Conservation (phyloP, 2,329 filamentous ascomycete species). For the Cladosporium sp. region DNA sequence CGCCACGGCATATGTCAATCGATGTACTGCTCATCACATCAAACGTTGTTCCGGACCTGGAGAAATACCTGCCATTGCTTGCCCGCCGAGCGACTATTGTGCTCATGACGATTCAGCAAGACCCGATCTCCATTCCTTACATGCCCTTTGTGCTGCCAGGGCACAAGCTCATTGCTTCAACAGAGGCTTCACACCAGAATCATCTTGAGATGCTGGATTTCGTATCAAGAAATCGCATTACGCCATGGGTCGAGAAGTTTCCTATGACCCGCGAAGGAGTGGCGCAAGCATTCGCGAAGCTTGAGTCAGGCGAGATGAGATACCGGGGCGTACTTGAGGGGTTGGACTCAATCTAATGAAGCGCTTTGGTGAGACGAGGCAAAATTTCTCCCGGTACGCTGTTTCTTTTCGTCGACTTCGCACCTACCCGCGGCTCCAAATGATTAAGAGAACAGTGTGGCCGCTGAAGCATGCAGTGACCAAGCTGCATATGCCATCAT, state of each 20-base stretch:
- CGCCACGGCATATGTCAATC: constrained; percentile 19
- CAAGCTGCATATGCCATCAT: too few relatives aligned
- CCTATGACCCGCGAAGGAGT: constrained; percentile 39
- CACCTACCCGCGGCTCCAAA: too few relatives aligned
- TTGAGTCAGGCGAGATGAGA: constrained; percentile 42
- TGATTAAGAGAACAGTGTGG: too few relatives aligned
- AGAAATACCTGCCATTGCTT: constrained; percentile 25
- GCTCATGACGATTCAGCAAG: constrained; percentile 32
- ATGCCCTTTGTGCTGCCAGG: constrained; percentile 33
- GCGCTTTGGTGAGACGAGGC: too few relatives aligned
- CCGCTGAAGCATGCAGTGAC: too few relatives aligned
- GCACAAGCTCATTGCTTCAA: constrained; percentile 30
- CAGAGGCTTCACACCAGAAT: constrained; percentile 29
- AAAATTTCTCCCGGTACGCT: too few relatives aligned
- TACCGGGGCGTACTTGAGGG: constrained; percentile 41
- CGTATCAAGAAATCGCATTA: constrained; percentile 38
- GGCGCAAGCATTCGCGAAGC: constrained; percentile 36
- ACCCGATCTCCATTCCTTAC: constrained; percentile 28
- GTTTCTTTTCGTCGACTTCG: too few relatives aligned
- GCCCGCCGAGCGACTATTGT: constrained; percentile 30
- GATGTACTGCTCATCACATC: constrained; percentile 29
- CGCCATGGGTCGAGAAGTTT: constrained; percentile 43
- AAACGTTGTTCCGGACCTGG: constrained; percentile 27
- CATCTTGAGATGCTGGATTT: constrained; percentile 42
- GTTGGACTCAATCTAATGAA: too few relatives aligned